phyloP scores from a whole-genome alignment of 2,329 filamentous ascomycete genomes.

The Diaporthe sp. region DNA sequence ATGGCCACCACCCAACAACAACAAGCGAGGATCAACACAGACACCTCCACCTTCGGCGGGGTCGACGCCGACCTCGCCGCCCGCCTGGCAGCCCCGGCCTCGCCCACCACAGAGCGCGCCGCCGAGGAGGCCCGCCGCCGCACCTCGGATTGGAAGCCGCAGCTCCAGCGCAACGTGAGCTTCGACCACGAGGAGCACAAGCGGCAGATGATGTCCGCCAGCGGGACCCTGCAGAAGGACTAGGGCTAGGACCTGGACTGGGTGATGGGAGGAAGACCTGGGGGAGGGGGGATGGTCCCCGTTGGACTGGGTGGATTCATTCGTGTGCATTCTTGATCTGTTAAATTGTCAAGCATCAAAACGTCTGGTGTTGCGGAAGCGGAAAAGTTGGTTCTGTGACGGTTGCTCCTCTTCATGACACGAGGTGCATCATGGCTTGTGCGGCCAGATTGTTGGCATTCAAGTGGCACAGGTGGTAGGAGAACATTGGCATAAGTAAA shows the following conservation, averaged over 20 bases:
- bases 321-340: too few relatives aligned
- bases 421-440: not conserved
- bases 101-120: slow-evolving; percentile 41
- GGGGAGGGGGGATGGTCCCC: not conserved
- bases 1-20: slow-evolving; percentile 37
- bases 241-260: not conserved
- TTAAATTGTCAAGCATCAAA: not conserved
- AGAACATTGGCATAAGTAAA: not conserved
- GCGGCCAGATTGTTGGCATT: not conserved
- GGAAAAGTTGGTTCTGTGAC: not conserved
- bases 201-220: slow-evolving; percentile 62
- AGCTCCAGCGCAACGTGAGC: slow-evolving; percentile 67
- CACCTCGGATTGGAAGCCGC: slow-evolving; percentile 63
- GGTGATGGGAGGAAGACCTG: not conserved
- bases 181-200: slow-evolving; percentile 69
- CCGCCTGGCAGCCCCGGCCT: slow-evolving; percentile 43
- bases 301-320: not conserved
- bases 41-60: slow-evolving; percentile 38
- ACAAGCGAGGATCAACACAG: slow-evolving; percentile 30
- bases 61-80: slow-evolving; percentile 43
- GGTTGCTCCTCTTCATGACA: not conserved
- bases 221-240: slow-evolving; percentile 46
- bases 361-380: not conserved
- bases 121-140: slow-evolving; percentile 50
- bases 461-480: not conserved